Evolutionary conservation across 1,284 basidiomycete species (phyloP).

Genomic region (Leucoagaricus sp.): DNA sequence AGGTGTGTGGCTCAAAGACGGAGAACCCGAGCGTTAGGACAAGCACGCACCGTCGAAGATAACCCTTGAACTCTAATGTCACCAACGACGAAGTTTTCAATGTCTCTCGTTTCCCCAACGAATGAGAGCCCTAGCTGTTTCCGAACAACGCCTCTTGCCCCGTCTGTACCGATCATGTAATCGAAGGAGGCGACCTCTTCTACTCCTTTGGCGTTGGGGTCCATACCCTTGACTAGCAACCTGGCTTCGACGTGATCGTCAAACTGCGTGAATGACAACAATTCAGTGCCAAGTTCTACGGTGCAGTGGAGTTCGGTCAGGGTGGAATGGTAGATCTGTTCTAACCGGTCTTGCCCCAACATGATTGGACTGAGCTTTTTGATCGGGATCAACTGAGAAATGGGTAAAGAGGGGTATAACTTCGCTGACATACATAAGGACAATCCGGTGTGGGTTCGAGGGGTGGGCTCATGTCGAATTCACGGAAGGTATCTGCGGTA

Average conservation of each 20-base stretch:
- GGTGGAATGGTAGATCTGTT: constrained; percentile 34
- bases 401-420: neutral
- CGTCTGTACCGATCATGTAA: constrained; percentile 44
- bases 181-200: constrained; percentile 30
- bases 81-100: constrained; percentile 37
- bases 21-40: too few species aligned
- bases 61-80: constrained; percentile 40
- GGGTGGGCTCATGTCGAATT: constrained; percentile 33
- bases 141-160: constrained; percentile 40
- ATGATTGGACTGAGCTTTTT: constrained; percentile 32
- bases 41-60: constrained; percentile 30
- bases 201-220: constrained; percentile 18
- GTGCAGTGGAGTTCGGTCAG: constrained; percentile 31
- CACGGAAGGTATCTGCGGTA: constrained; percentile 24
- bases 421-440: constrained; percentile 27
- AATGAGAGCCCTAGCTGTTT: constrained; percentile 46
- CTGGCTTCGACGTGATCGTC: constrained; percentile 33
- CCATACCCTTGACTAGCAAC: constrained; percentile 26
- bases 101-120: constrained; percentile 39
- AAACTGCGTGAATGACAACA: constrained; percentile 36
- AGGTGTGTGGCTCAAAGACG: neutral
- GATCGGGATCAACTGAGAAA: too few species aligned
- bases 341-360: constrained; percentile 41
- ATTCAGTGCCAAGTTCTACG: constrained; percentile 41
- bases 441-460: constrained; percentile 31